Percentiles rank a stretch among this genome's conserved stretches.
Evolutionary conservation across 805 yeast species (phyloP).

Genomic region (Metschnikowia lachancei): DNA sequence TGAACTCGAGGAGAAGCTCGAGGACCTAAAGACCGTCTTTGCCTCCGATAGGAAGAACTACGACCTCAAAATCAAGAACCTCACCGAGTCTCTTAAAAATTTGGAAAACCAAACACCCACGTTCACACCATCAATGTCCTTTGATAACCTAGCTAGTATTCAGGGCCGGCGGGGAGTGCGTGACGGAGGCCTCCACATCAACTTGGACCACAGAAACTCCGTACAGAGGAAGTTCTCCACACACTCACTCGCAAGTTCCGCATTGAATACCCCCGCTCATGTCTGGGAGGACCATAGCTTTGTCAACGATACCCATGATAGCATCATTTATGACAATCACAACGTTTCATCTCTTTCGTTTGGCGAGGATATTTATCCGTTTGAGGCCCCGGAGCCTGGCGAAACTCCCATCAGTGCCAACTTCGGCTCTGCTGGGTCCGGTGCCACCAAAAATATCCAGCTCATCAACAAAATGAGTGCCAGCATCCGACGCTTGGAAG

Average conservation of each 20-base stretch:
- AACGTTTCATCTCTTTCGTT: constrained; percentile 25
- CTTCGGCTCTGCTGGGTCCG: constrained; percentile 11
- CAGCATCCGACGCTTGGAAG: constrained; percentile 74
- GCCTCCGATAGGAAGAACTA: constrained; percentile 30
- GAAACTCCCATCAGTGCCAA: constrained; percentile 9
- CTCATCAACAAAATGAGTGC: constrained; percentile 71
- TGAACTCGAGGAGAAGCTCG: constrained; percentile 31
- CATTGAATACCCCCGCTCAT: constrained; percentile 9
- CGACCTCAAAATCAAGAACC: constrained; percentile 25
- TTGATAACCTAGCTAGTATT: constrained; percentile 8
- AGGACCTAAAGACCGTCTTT: constrained; percentile 32
- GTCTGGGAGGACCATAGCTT: constrained; percentile 20
- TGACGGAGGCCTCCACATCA: constrained; percentile 18
- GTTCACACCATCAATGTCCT: constrained; percentile 10
- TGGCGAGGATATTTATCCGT: constrained; percentile 38
- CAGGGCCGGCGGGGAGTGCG: constrained; percentile 8
- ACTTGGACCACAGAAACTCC: constrained; percentile 16
- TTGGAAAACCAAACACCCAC: constrained; percentile 8
- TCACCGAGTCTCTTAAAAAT: constrained; percentile 20
- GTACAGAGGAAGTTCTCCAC: constrained; percentile 5
- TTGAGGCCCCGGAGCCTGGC: constrained; percentile 14
- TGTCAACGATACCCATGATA: constrained; percentile 3
- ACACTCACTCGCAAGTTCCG: constrained; percentile 8
- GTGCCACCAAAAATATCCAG: constrained; percentile 46
- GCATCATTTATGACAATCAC: constrained; percentile 6